Conservation (phyloP, 306 rosid genomes). For the Vigna angularis region DNA sequence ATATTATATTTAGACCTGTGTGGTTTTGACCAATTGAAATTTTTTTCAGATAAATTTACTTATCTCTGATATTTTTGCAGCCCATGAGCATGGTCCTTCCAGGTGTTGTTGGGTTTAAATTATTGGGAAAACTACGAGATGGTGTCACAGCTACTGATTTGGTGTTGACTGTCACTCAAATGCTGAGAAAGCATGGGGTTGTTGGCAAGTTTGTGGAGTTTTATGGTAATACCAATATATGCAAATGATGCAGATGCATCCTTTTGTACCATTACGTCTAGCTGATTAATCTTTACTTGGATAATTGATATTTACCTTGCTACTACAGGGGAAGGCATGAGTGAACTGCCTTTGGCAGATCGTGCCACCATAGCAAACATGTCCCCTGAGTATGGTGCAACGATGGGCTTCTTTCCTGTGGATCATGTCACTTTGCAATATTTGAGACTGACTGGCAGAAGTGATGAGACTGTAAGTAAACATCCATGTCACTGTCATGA, state of each 20-base stretch:
- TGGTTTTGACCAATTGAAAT: conserved; percentile 18
- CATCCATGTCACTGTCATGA: conserved; percentile 22
- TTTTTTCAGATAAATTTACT: conserved; percentile 18
- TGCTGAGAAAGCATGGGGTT: conserved; percentile 95
- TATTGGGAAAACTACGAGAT: conserved; percentile 76
- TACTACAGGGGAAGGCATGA: conserved; percentile 89
- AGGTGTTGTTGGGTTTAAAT: conserved; percentile 95
- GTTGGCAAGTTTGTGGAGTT: conserved; percentile 98
- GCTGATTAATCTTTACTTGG: conserved; percentile 40
- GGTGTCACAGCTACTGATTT: conserved; percentile 98
- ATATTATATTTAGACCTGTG: conserved; percentile 8
- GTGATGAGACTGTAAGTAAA: conserved; percentile 74
- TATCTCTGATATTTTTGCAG: conserved; percentile 51
- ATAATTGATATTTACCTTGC: conserved; percentile 41
- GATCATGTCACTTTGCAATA: conserved; percentile 95
- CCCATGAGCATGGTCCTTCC: conserved; percentile 99
- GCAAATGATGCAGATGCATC: background rate
- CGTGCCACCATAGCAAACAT: conserved; percentile 98
- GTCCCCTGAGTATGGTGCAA: conserved; percentile 98
- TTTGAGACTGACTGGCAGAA: conserved; percentile 91
- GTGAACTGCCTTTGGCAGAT: conserved; percentile 87
- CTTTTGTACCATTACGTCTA: conserved; percentile 23
- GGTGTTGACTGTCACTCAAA: conserved; percentile 96
- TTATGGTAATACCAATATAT: conserved; percentile 62
- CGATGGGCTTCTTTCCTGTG: conserved; percentile 99